Evolutionary conservation across 768 basidiomycete genomes (phyloP), one percentile per base, ranked within the genome.

Genomic region (Rhodotorula toruloides): DNA sequence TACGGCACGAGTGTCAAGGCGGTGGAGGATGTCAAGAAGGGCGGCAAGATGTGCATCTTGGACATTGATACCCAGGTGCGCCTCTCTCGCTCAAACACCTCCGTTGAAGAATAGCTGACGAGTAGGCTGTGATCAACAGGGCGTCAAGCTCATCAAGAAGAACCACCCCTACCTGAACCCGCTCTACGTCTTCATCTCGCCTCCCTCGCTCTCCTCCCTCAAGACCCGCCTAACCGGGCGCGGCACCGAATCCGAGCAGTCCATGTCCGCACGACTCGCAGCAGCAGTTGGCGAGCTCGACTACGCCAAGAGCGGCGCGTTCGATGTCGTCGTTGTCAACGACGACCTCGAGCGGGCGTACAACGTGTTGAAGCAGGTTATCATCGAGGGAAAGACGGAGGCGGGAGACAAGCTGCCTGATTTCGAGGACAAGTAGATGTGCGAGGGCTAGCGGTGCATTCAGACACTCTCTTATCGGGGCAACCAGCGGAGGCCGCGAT

Each of bases 21-120:
- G 29, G 85, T 98, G 37, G 79, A 82, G 40, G 81, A 82, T 37
- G 86, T 96, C 34, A 63, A 47, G 25, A 77, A 82, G 25, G 89
- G 88, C 25, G 90, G 89, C 22, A 84, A 83, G 67, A 85, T 90
- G 19, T 97, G 94, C 76, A 87, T 98, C 64, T 83, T 98, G 44
- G 94, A 98, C 76, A 98, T 98, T 64, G 94, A 98, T 75, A 87
- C 89, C 16, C 93, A 98, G 87, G 91, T 89, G 76, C 62, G 81
- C 46, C 40, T 25, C 27, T 32, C 37, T 37, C 46, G 16, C 47
- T 34, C n/a, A 36, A 5, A 14, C 25, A 16, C 12, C 5, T 32
- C n/a, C 29, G 39, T 34, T 34, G 29, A 16, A 34, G 36, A 19
- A 47, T 27, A 27, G 36, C 46, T 61, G 19, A 52, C 31, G 17